Evolutionary conservation across 139 green algal species (phyloP), one percentile per base, ranked within the genome.

Genomic region (Ettlia oleoabundans): DNA sequence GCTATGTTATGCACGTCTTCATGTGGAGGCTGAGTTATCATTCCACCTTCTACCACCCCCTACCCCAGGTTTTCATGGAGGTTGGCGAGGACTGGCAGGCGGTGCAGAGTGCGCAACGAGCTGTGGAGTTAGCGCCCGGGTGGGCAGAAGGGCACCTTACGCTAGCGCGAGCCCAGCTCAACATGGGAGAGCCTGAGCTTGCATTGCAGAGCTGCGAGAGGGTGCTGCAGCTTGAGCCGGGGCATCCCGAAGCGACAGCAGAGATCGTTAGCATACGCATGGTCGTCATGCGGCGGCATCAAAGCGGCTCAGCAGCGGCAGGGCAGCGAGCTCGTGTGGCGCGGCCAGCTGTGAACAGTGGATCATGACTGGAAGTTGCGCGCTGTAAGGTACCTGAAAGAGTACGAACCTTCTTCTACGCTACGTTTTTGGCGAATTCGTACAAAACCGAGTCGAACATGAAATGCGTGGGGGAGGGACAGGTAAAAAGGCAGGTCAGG

Each of bases 91-190:
- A 71, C 41, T 82, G 76, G 76, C 41, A 61, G 62, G 76, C 76
- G 42, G 28, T 82, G 30, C 76, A 74, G 76, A 52, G 76, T 32
- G 76, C 76, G 15, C 15, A 30, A 24, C 61, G 61, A 7, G 76
- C 76, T n/a, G 62, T 72, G 22, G 61, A 82, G 42, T 30, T 82
- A 61, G 35, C 26, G 61, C 61, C 76, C 4, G 61, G 7, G 5
- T 82, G 76, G 76, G 30, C 76, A 21, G 61, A n/a, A 24, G 76
- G 61, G 40, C 76, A 82, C 32, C 76, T 82, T 9, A 82, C 76
- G 61, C 62, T 82, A 61, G 40, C 61, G 5, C 30, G 76, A 15
- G 53, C 74, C 21, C 74, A 80, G 52, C 35, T 80, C 3, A 80
- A 80, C 38, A 33, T 80, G 35, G 73, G 73, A 4, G 73, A 80